Evolutionary conservation across 2,329 filamentous ascomycete genomes (phyloP).

Genomic region (Pseudogymnoascus sp.): DNA sequence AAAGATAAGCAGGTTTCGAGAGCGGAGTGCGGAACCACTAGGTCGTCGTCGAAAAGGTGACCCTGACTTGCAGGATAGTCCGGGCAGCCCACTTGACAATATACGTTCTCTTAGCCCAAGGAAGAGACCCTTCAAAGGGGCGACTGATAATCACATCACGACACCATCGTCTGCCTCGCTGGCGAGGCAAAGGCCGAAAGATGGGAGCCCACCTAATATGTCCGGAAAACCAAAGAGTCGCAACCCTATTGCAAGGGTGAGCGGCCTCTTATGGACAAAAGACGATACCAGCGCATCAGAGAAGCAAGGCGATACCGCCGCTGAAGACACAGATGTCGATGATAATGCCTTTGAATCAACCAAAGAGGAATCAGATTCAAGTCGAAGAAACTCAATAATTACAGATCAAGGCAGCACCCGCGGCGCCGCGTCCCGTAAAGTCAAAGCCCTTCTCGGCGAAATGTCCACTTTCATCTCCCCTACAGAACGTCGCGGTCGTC

Average conservation of each 20-base stretch:
- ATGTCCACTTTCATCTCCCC: conserved; percentile 45
- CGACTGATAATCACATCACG: background rate
- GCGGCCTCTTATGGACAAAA: conserved; percentile 51
- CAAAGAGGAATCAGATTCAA: conserved; percentile 17
- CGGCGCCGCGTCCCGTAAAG: background rate
- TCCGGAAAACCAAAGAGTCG: conserved; percentile 32
- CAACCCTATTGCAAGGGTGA: conserved; percentile 53
- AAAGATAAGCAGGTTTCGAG: conserved; percentile 30
- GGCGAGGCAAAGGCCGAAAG: conserved; percentile 29
- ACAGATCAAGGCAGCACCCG: background rate
- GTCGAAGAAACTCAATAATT: conserved; percentile 9
- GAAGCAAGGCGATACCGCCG: conserved; percentile 35
- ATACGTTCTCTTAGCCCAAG: conserved; percentile 42
- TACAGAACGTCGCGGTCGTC: conserved; percentile 31
- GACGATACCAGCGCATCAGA: conserved; percentile 37
- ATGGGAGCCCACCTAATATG: conserved; percentile 1
- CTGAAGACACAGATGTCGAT: conserved; percentile 40
- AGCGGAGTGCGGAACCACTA: conserved; percentile 15
- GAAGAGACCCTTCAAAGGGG: background rate
- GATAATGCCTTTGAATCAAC: conserved; percentile 16
- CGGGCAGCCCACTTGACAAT: background rate
- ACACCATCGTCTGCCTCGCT: background rate
- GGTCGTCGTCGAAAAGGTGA: background rate
- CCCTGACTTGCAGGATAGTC: background rate
- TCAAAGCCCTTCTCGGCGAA: conserved; percentile 13